Conservation (phyloP, 495 filamentous ascomycete genomes). For the Neurospora tetrasperma region DNA sequence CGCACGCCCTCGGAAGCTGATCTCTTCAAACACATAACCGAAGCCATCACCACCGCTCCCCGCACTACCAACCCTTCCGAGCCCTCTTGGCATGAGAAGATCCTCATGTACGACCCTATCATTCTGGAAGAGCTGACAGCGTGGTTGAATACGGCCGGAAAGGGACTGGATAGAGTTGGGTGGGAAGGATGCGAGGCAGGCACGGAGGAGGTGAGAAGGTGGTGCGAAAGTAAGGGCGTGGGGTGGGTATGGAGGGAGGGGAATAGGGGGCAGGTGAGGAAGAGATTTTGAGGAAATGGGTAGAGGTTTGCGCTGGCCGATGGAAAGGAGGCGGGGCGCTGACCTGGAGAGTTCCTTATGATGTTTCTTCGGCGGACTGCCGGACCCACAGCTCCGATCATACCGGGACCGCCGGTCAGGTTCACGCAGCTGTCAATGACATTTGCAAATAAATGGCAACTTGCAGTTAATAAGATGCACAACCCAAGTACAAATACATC, state of each 20-base stretch:
- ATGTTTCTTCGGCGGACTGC: not conserved
- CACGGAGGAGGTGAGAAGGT: slow-evolving; percentile 53
- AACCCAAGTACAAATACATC: not conserved
- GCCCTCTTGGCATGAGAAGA: slow-evolving; percentile 78
- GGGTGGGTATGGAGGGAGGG: slow-evolving; percentile 56
- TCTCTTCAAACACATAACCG: slow-evolving; percentile 54
- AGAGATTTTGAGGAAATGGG: slow-evolving; percentile 26
- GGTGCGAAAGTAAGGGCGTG: slow-evolving; percentile 77
- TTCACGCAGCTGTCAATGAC: not conserved
- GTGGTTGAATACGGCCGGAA: slow-evolving; percentile 70
- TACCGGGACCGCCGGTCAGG: not conserved
- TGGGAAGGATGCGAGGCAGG: slow-evolving; percentile 57
- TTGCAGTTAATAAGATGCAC: not conserved
- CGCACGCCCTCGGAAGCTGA: slow-evolving; percentile 26
- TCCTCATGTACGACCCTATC: slow-evolving; percentile 89
- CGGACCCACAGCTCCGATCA: not conserved
- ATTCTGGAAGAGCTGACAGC: slow-evolving; percentile 73
- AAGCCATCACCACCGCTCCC: slow-evolving; percentile 45
- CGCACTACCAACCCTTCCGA: slow-evolving; percentile 37
- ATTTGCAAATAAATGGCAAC: not conserved
- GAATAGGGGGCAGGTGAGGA: slow-evolving; percentile 35
- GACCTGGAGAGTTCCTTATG: not conserved
- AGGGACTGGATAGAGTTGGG: slow-evolving; percentile 50
- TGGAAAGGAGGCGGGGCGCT: not conserved
- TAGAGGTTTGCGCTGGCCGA: not conserved